Base-by-base conservation (phyloP, 2,329 filamentous ascomycete genomes). In the Periconia macrospinosa region DNA sequence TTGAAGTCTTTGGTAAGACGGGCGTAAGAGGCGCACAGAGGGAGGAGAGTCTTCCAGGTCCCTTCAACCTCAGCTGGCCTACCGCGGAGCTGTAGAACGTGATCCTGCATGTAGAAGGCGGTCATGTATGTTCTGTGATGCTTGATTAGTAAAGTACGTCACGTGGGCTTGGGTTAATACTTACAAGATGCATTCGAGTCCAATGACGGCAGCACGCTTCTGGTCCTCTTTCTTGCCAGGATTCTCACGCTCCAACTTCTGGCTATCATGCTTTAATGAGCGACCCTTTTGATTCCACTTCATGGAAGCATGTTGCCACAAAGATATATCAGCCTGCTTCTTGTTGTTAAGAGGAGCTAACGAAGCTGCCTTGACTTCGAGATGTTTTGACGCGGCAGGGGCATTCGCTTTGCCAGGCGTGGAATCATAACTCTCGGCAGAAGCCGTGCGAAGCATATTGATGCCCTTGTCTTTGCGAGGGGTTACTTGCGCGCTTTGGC, bases 101-200 rank as follows among this genome's bases (percentile, higher is more conserved):
- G 49, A 44, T 75, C 73, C 56, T 67, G 65, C 18, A 66, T 65
- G 50, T 67, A 60, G 19, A 70, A 75, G 17, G 73, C 69, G 19
- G 68, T 68, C 69, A 76, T 74, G 57, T 75, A 76, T 7, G 72
- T 68, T 44, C 71, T 73, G n/a, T 18, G 14, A 33, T 15, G 6
- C 8, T 6, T 13, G 35, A 49, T 70, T 53, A 71, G 66, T 55
- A 23, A n/a, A n/a, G 23, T 2, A 2, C 17, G 11, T n/a, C 33
- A 37, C 33, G 23, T 27, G 23, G 23, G 23, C 23, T 27, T 8
- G 23, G 3, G 23, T 27, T 27, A 27, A 8, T 1, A 56, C 68
- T 60, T 62, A 76, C 58, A 80, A 54, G 30, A 80, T 72, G 42
- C 76, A 78, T 55, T 81, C 78, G n/a, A 80, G 47, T 30, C 72